A percentile compares a stretch with the other conserved stretches of the same genome.
phyloP scores from a whole-genome alignment of 139 green algal species.

The Closterium sp. region DNA sequence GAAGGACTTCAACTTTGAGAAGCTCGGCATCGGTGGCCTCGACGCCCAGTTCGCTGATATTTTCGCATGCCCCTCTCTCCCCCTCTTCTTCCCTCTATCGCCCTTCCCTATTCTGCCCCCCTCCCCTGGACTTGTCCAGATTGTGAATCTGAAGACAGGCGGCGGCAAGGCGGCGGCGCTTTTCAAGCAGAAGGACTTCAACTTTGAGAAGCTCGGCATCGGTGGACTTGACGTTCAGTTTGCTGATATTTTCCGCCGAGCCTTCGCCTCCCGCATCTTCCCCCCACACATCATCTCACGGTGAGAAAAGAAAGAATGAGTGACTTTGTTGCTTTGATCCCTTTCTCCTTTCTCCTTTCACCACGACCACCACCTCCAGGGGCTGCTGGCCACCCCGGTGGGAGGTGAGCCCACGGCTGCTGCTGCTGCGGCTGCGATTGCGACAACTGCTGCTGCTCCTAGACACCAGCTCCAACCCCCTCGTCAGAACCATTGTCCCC shows the following conservation, averaged over 20 bases:
- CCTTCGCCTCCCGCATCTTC: constrained; percentile 94
- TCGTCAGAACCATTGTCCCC: too few species aligned
- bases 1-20: constrained; percentile 93
- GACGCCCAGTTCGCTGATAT: constrained; percentile 92
- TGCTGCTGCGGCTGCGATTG: too few species aligned
- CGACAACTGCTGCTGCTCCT: too few species aligned
- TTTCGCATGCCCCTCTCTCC: constrained; percentile 78
- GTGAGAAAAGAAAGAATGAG: too few species aligned
- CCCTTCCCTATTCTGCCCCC: neutral
- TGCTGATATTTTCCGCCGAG: constrained; percentile 92
- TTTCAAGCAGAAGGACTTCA: constrained; percentile 93
- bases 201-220: constrained; percentile 96
- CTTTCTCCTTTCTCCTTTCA: too few species aligned
- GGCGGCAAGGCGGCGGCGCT: constrained; percentile 58
- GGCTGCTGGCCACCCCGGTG: too few species aligned
- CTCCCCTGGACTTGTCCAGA: constrained; percentile 8
- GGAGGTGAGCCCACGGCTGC: too few species aligned
- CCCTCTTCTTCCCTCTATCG: neutral
- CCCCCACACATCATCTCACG: constrained; percentile 63
- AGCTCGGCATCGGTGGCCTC: constrained; percentile 95
- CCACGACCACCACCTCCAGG: too few species aligned
- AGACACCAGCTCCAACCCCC: too few species aligned
- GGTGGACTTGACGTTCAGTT: constrained; percentile 91
- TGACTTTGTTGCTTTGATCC: too few species aligned
- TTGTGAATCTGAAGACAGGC: constrained; percentile 57